These are phyloP conservation scores for Candolleomyces efflorescens DNA, from an alignment of 768 basidiomycete species.

Conservation along the genomic window DNA sequence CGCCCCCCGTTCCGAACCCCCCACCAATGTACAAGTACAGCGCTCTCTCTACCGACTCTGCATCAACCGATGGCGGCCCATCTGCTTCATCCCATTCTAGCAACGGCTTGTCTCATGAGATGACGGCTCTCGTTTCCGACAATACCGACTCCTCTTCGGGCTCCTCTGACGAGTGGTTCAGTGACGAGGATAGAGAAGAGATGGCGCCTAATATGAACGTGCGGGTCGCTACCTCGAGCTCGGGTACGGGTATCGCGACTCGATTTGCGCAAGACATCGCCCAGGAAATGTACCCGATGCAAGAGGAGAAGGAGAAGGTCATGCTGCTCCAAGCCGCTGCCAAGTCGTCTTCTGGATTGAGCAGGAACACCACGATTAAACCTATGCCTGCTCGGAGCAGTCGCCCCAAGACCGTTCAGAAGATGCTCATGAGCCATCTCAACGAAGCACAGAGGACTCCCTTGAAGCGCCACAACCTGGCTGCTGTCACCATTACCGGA, in stretches of 20 bases:
- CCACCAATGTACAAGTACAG: slow-evolving; percentile 9
- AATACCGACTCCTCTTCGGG: slow-evolving; percentile 58
- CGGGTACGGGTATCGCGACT: slow-evolving; percentile 20
- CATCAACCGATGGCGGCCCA: slow-evolving; percentile 31
- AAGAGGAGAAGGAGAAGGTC: slow-evolving; percentile 6
- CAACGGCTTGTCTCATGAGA: slow-evolving; percentile 37
- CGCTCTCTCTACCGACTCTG: slow-evolving; percentile 8
- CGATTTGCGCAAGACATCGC: slow-evolving; percentile 17
- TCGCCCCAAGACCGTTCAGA: neutral
- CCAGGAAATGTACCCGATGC: neutral
- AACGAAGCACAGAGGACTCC: slow-evolving; percentile 9
- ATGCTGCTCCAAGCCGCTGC: neutral
- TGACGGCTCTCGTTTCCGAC: slow-evolving; percentile 55
- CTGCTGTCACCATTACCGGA: neutral
- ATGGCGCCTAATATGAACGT: slow-evolving; percentile 27
- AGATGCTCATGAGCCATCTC: neutral
- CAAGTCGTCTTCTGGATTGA: neutral
- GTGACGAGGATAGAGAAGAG: slow-evolving; percentile 51
- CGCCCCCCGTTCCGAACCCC: slow-evolving; percentile 6
- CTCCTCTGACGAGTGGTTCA: slow-evolving; percentile 45
- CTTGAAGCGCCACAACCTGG: slow-evolving; percentile 7
- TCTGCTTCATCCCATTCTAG: neutral
- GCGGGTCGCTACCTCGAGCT: slow-evolving; percentile 24
- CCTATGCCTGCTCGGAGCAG: neutral
- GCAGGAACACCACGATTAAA: slow-evolving; percentile 4